Evolutionary conservation across 2,329 filamentous ascomycete genomes (phyloP).

Genomic region (Piedraia hortae): DNA sequence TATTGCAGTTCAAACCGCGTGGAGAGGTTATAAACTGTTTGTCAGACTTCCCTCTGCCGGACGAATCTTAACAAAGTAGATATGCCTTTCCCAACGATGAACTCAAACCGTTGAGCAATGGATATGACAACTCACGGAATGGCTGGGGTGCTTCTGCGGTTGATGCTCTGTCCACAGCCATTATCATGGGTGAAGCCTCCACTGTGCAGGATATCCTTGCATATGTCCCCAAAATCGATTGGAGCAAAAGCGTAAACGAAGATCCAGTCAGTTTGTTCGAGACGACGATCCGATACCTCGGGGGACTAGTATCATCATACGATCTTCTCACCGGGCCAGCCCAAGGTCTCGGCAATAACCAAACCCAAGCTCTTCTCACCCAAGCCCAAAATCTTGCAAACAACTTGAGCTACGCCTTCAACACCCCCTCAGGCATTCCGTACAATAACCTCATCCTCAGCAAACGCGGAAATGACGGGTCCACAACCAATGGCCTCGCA

Average conservation of each 20-base stretch:
- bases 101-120: constrained; percentile 1
- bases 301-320: constrained; percentile 1
- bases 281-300: constrained; percentile 1
- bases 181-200: constrained; percentile 1
- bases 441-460: constrained; percentile 1
- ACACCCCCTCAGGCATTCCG: constrained; percentile 1
- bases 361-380: constrained; percentile 1
- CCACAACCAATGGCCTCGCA: constrained; percentile 1
- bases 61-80: background rate
- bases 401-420: constrained; percentile 1
- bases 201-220: constrained; percentile 1
- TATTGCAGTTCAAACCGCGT: constrained; percentile 1
- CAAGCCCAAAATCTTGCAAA: constrained; percentile 1
- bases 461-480: constrained; percentile 1
- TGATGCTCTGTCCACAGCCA: constrained; percentile 1
- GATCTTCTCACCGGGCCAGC: constrained; percentile 1
- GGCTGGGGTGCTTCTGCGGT: constrained; percentile 1
- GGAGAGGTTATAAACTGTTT: constrained; percentile 1
- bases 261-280: constrained; percentile 1
- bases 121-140: constrained; percentile 1
- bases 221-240: constrained; percentile 1
- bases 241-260: constrained; percentile 1
- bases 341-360: background rate
- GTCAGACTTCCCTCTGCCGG: background rate
- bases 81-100: constrained; percentile 1